A percentile compares a stretch with the other conserved stretches of the same genome.
These are phyloP conservation scores for Cucurbitaria berberidis DNA, from an alignment of 2,329 filamentous ascomycete species.

Conservation along the genomic window DNA sequence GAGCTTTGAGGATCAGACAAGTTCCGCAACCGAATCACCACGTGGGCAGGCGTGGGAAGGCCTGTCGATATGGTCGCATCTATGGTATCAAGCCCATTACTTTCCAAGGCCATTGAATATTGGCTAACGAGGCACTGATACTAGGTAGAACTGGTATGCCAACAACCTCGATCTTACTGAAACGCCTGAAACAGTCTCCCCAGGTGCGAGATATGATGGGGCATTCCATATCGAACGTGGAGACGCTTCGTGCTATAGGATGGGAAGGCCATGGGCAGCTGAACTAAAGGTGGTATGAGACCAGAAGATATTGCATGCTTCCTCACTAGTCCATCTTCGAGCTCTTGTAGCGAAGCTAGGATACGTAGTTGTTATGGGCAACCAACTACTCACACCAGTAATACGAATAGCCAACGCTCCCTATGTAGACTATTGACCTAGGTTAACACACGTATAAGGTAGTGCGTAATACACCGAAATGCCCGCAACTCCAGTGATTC, in stretches of 20 bases:
- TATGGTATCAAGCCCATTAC: slow-evolving; percentile 16
- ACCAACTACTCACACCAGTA: too few species aligned
- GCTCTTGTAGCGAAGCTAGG: not conserved
- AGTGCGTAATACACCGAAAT: not conserved
- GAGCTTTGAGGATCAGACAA: not conserved
- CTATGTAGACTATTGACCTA: too few species aligned
- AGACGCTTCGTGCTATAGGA: not conserved
- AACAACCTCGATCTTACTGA: not conserved
- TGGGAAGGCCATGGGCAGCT: not conserved
- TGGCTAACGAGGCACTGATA: not conserved
- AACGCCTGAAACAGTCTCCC: not conserved
- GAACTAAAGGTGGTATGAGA: not conserved
- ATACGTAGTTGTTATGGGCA: too few species aligned
- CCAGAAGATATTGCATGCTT: not conserved
- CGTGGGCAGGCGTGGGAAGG: not conserved
- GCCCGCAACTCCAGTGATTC: not conserved
- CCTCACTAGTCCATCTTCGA: not conserved
- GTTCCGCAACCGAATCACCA: not conserved
- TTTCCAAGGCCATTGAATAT: not conserved
- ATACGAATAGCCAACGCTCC: too few species aligned
- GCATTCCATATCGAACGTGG: not conserved
- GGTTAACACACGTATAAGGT: too few species aligned
- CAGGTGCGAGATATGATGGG: not conserved
- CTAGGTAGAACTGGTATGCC: not conserved
- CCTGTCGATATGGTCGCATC: slow-evolving; percentile 25